A percentile compares a stretch with the other conserved stretches of the same genome.
Conservation (phyloP, 78 protist species). For the Acrasis kona region DNA sequence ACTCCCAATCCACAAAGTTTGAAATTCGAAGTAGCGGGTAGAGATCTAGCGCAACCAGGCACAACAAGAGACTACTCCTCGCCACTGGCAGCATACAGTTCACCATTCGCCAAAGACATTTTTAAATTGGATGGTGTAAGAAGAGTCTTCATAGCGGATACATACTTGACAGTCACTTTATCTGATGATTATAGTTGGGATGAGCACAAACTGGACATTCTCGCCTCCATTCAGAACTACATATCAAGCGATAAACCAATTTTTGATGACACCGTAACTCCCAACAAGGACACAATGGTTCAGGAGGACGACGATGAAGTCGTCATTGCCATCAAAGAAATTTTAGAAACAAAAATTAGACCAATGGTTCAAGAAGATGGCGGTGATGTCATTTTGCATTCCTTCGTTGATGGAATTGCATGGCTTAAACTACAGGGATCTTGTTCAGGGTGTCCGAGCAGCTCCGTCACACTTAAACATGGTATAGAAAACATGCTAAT, state of each 20-base stretch:
- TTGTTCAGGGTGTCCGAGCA: slow-evolving; percentile 50
- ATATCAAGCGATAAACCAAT: slow-evolving; percentile 39
- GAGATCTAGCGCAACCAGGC: not conserved
- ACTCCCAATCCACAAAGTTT: slow-evolving; percentile 28
- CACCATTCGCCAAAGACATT: slow-evolving; percentile 61
- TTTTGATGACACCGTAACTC: slow-evolving; percentile 11
- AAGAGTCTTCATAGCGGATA: slow-evolving; percentile 50
- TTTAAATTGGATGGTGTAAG: slow-evolving; percentile 57
- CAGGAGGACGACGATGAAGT: slow-evolving; percentile 47
- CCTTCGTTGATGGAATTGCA: slow-evolving; percentile 62
- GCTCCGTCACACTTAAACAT: slow-evolving; percentile 65
- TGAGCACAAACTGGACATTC: slow-evolving; percentile 38
- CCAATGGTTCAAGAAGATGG: slow-evolving; percentile 79
- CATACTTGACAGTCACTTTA: slow-evolving; percentile 59
- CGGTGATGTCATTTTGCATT: slow-evolving; percentile 67
- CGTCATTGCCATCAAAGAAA: slow-evolving; percentile 74
- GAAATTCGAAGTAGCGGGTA: not conserved
- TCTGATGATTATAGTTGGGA: slow-evolving; percentile 36
- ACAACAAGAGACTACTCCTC: not conserved
- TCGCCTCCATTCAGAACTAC: slow-evolving; percentile 48
- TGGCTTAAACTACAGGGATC: slow-evolving; percentile 56
- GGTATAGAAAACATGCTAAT: slow-evolving; percentile 83
- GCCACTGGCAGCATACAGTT: slow-evolving; percentile 30
- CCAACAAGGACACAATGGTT: slow-evolving; percentile 39
- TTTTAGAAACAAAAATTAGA: slow-evolving; percentile 67